Conservation (phyloP, 169 alveolate genomes). For the Plasmodium fragile region DNA sequence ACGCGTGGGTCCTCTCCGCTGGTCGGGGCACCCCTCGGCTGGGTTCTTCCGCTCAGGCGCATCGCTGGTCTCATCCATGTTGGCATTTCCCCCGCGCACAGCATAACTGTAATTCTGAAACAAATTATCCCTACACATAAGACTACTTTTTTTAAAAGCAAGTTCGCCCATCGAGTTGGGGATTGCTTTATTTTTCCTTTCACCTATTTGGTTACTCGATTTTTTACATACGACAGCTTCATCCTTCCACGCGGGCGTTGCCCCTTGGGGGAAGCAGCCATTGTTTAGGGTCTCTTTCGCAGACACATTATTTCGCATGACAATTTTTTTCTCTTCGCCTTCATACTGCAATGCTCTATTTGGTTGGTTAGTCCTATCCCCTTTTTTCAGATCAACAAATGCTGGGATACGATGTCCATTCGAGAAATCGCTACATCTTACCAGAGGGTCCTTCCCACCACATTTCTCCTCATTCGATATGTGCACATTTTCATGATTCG, state of each 20-base stretch:
- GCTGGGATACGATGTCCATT: conserved; percentile 7
- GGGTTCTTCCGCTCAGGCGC: not conserved
- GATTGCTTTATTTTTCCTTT: not conserved
- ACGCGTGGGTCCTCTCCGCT: not conserved
- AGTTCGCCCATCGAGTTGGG: not conserved
- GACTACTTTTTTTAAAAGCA: not conserved
- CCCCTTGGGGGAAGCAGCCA: not conserved
- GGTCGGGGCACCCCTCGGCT: not conserved
- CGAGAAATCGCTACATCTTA: not conserved
- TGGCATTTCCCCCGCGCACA: not conserved
- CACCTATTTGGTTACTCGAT: not conserved
- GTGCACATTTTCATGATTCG: not conserved
- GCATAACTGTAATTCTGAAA: conserved; percentile 2
- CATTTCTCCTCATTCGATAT: not conserved
- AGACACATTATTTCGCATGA: not conserved
- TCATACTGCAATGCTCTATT: not conserved
- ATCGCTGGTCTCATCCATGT: not conserved
- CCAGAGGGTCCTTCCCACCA: not conserved
- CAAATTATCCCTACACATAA: not conserved
- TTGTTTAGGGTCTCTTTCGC: not conserved
- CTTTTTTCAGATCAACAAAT: conserved; percentile 3
- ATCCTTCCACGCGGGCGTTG: not conserved
- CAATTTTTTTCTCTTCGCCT: not conserved
- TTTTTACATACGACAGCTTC: not conserved
- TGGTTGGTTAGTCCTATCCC: not conserved